A percentile compares a stretch with the other conserved stretches of the same genome.
phyloP scores from a whole-genome alignment of 169 alveolate species.

The Cyclospora cayetanensis region DNA sequence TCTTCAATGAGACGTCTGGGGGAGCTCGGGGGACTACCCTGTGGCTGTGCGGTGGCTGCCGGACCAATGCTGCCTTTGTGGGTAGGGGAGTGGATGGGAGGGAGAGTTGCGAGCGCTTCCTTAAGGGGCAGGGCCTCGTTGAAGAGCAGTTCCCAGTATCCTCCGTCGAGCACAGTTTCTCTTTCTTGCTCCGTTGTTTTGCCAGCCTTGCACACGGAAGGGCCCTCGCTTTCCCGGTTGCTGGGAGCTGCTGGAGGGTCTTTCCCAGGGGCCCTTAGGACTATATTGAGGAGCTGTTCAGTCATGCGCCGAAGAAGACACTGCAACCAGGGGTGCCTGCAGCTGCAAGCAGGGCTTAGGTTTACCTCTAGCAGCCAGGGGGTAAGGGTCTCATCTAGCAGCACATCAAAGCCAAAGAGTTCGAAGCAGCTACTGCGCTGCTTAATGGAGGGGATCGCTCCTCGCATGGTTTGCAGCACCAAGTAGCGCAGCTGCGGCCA shows the following conservation, averaged over 20 bases:
- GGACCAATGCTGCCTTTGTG: neutral
- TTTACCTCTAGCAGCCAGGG: constrained; percentile 98
- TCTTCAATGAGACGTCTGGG: neutral
- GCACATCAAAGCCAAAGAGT: constrained; percentile 95
- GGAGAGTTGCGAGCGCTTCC: constrained; percentile 16
- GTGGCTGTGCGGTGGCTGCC: neutral
- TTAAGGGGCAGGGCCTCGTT: constrained; percentile 13
- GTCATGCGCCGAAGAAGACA: constrained; percentile 86
- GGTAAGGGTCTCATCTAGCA: constrained; percentile 90
- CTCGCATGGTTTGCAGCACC: constrained; percentile 59
- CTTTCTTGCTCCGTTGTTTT: neutral
- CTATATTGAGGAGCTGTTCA: constrained; percentile 30
- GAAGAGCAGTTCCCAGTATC: constrained; percentile 56
- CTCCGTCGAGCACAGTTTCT: neutral
- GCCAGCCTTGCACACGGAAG: neutral
- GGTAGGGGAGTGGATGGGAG: constrained; percentile 5
- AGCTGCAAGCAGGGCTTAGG: constrained; percentile 92
- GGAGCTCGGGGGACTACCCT: neutral
- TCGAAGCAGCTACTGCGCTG: constrained; percentile 85
- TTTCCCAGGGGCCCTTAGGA: constrained; percentile 21
- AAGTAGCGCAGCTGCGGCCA: constrained; percentile 4
- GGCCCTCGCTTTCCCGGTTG: neutral
- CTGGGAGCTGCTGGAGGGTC: neutral
- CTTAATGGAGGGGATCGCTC: constrained; percentile 74
- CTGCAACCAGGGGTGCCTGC: constrained; percentile 77